Conservation (phyloP, 2,329 filamentous ascomycete genomes). For the Neocucurbitaria cava region DNA sequence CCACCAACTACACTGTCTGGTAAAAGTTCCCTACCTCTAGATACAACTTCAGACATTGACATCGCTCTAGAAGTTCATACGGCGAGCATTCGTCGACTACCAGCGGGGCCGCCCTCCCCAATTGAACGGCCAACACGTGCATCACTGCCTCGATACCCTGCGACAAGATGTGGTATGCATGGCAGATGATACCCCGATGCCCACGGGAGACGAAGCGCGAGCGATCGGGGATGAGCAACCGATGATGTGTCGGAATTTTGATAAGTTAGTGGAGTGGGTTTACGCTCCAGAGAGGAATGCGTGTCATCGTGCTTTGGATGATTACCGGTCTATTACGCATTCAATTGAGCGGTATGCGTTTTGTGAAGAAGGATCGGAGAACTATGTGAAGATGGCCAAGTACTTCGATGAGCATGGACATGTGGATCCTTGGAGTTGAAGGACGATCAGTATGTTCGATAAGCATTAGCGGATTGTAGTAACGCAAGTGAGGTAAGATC, state of each 20-base stretch:
- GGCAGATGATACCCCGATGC: conserved; percentile 9
- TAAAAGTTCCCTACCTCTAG: background rate
- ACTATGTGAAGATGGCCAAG: background rate
- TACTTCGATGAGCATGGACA: conserved; percentile 3
- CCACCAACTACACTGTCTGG: conserved; percentile 12
- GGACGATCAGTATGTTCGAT: background rate
- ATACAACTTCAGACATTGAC: background rate
- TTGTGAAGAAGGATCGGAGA: background rate
- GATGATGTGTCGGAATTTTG: conserved; percentile 6
- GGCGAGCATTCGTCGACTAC: conserved; percentile 1
- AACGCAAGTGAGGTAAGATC: no score
- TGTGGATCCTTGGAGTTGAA: background rate
- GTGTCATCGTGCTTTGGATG: conserved; percentile 3
- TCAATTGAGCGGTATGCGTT: conserved; percentile 8
- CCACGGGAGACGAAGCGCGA: background rate
- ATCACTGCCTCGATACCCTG: conserved; percentile 9
- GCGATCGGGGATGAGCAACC: conserved; percentile 3
- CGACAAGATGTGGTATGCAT: conserved; percentile 10
- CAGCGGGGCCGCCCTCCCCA: background rate
- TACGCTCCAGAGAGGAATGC: conserved; percentile 5
- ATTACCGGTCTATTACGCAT: conserved; percentile 3
- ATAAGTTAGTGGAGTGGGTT: conserved; percentile 3
- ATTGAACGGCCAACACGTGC: conserved; percentile 3
- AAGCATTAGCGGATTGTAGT: background rate
- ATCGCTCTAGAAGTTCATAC: background rate